Conservation (phyloP, 371 early-diverging fungal genomes). For the Dinochytrium kinnereticum region DNA sequence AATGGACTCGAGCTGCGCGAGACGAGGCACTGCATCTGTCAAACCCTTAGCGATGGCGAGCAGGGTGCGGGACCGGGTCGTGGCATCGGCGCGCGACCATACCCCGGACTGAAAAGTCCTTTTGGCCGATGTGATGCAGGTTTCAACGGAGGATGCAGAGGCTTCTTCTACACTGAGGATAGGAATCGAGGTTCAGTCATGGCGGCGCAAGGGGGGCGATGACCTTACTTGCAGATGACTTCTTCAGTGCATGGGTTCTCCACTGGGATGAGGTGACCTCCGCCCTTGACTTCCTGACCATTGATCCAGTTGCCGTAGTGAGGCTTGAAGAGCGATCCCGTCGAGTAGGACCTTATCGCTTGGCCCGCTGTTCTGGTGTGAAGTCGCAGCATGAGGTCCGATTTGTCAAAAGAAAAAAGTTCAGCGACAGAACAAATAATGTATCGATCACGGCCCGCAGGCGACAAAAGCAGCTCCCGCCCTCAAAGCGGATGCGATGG, state of each 20-base stretch:
- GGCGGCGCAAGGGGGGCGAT: no score
- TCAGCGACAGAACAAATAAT: no score
- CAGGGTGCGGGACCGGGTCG: neutral
- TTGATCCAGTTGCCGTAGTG: slow-evolving; percentile 19
- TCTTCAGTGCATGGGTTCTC: slow-evolving; percentile 18
- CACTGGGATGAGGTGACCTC: neutral
- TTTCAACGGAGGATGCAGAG: neutral
- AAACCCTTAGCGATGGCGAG: neutral
- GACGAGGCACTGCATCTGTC: neutral
- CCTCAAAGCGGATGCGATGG: no score
- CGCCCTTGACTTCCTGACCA: slow-evolving; percentile 7
- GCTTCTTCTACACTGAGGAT: slow-evolving; percentile 17
- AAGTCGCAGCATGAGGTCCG: neutral
- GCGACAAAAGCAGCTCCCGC: no score
- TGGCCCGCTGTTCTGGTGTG: no score
- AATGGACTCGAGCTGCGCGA: slow-evolving; percentile 21
- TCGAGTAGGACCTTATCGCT: neutral
- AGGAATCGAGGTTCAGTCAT: neutral
- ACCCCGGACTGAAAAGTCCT: slow-evolving; percentile 4
- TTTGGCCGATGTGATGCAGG: neutral
- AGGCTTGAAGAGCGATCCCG: neutral
- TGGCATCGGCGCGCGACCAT: slow-evolving; percentile 14
- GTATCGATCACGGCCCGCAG: no score
- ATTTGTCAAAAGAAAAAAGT: no score
- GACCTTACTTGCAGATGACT: slow-evolving; percentile 6